Percentiles rank a stretch among this genome's conserved stretches.
These are phyloP conservation scores for Pseudozyma tsukubaensis DNA, from an alignment of 1,284 basidiomycete species.

Conservation along the genomic window DNA sequence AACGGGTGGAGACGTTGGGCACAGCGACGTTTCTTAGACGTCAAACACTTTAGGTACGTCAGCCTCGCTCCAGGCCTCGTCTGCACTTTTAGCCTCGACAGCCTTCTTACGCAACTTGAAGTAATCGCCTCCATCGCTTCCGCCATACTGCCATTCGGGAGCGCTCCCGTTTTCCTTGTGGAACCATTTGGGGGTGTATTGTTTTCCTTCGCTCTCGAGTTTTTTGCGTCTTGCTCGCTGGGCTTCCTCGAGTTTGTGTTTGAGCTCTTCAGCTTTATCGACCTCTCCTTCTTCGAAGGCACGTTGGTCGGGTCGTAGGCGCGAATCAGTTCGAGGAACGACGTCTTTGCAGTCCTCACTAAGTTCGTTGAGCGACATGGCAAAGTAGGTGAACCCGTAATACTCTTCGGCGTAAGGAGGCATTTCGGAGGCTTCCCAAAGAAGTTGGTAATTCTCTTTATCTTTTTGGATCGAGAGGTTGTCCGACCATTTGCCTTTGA, in stretches of 20 bases:
- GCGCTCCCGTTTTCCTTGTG: conserved; percentile 42
- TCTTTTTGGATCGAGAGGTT: conserved; percentile 54
- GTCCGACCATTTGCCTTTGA: conserved; percentile 66
- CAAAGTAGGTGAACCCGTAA: conserved; percentile 68
- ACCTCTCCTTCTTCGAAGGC: conserved; percentile 85
- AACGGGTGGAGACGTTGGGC: too few species aligned
- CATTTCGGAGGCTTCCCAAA: conserved; percentile 66
- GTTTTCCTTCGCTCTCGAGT: conserved; percentile 67
- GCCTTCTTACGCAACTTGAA: conserved; percentile 43
- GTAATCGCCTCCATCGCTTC: conserved; percentile 51
- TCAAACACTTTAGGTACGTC: conserved; percentile 40
- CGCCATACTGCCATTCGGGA: conserved; percentile 62
- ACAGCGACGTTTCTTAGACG: too few species aligned
- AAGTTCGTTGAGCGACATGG: conserved; percentile 67
- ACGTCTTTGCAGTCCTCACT: conserved; percentile 75
- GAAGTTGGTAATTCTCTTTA: conserved; percentile 62
- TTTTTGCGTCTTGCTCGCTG: conserved; percentile 70
- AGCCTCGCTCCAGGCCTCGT: conserved; percentile 23
- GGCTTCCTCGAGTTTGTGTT: conserved; percentile 77
- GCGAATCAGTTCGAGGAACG: conserved; percentile 85
- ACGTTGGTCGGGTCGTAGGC: conserved; percentile 84
- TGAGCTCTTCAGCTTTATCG: conserved; percentile 81
- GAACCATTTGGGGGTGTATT: conserved; percentile 60
- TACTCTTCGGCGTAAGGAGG: conserved; percentile 61
- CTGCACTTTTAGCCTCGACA: conserved; percentile 9